Base-by-base conservation (phyloP, 1,139 yeast genomes). In the Nakaseomyces delphensis region DNA sequence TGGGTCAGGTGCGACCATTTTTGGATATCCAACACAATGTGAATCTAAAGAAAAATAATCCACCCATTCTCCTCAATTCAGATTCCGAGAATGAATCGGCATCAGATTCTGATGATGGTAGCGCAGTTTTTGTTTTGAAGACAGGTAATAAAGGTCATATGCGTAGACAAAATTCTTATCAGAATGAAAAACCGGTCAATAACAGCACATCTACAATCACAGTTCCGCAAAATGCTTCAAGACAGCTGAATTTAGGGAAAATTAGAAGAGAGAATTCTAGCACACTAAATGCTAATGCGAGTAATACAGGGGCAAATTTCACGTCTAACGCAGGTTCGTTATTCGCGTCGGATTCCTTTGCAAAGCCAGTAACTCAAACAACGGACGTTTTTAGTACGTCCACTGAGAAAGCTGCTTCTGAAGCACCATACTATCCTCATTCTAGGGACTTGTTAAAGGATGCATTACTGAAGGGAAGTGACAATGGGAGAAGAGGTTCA, bases 1-100 rank as follows among this genome's bases (percentile, higher is more conserved):
- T 48, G 11, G 49, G 45, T n/a, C 43, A 40, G n/a, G 49, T 47
- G 9, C 38, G 47, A 27, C 47, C 52, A 11, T 46, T 45, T 40
- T 39, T 49, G 33, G 46, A 45, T 29, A 32, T 29, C 13, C 47
- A 43, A 15, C 36, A 46, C 11, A 27, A 43, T 15, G 38, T 18
- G 16, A 14, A 14, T 18, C 3, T 31, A 11, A 41, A 31, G 16
- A 38, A 24, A 18, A 24, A 30, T 10, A 16, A 13, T 9, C 27
- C 28, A 4, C 29, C 27, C 6, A 24, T 24, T 4, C 4, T 18
- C 1, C 16, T 25, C 10, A 36, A 25, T 15, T 29, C 40, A n/a
- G 38, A 23, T 14, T 21, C 20, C 25, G 33, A 19, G 11, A n/a
- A 18, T 13, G 40, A 33, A 25, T 27, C 42, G 19, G 29, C 25